Base-by-base conservation (phyloP, 306 rosid species). In the Vicia sativa region DNA sequence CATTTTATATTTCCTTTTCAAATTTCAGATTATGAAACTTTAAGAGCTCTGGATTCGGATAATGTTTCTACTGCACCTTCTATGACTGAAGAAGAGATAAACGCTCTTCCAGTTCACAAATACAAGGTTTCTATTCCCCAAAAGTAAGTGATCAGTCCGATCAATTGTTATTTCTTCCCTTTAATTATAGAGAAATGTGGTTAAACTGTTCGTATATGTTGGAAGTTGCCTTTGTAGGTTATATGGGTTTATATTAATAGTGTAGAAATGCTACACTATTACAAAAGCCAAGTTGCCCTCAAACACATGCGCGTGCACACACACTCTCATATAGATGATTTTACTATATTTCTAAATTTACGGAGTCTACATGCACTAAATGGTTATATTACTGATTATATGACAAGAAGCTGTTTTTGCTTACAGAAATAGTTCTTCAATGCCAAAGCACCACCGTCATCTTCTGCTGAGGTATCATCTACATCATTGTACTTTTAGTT, bases 61-160 rank as follows among this genome's bases (percentile, higher is more conserved):
- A 91, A 86, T 80, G 82, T 74, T 80, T 91, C 93, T 29, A 62
- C 91, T 44, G 77, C 86, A 73, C 78, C 89, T 73, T 86, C 97
- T 26, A 91, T 91, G 96, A 88, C 84, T 6, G 93, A 91, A 75
- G 91, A 85, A 74, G 93, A 91, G 85, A 91, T 88, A 72, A 86
- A 91, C 75, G 85, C 97, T n/a, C 93, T 88, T 72, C 97, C 95
- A 9, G 89, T 88, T 21, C 97, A 91, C 76, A 86, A 91, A 46
- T 86, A 91, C 84, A 91, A 86, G 87, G 86, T 65, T 70, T 74
- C 81, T 61, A 83, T 86, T 77, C 72, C 85, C 49, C 95, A 87
- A 68, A 85, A 37, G 97, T 68, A 90, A 74, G 89, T 69, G 29
- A 56, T 29, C 69, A 15, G 39, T 65, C 74, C 44, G 50, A 67